A percentile compares a stretch with the other conserved stretches of the same genome.
Evolutionary conservation across 352 stramenopile species (phyloP).

Genomic region (Globisporangium echinulatum): DNA sequence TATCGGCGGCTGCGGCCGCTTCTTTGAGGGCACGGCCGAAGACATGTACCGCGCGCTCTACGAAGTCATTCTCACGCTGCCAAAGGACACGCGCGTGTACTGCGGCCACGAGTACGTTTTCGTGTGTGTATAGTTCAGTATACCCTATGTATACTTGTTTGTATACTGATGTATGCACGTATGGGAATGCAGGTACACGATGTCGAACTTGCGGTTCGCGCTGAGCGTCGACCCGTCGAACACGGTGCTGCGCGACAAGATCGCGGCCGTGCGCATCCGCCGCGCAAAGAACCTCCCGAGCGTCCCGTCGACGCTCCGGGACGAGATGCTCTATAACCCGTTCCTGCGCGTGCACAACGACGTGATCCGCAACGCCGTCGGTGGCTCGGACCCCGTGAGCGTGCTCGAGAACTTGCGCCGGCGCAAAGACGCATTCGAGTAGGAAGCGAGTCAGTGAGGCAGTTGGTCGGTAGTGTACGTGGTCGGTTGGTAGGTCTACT

Average conservation of each 20-base stretch:
- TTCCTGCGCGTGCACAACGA: slow-evolving; percentile 83
- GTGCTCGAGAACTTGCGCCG: slow-evolving; percentile 75
- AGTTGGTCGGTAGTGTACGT: no score
- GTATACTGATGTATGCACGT: no score
- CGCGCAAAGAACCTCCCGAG: slow-evolving; percentile 85
- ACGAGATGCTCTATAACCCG: slow-evolving; percentile 86
- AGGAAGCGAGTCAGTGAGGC: not conserved
- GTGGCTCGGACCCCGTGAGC: slow-evolving; percentile 66
- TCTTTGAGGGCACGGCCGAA: slow-evolving; percentile 86
- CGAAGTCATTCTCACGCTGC: slow-evolving; percentile 80
- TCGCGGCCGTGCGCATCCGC: slow-evolving; percentile 69
- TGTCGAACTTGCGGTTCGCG: slow-evolving; percentile 91
- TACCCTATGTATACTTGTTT: no score
- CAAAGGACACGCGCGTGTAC: slow-evolving; percentile 85
- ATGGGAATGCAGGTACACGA: slow-evolving; percentile 63
- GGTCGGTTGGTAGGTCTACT: no score
- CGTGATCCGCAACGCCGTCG: slow-evolving; percentile 75
- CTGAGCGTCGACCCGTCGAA: slow-evolving; percentile 92
- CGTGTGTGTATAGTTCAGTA: not conserved
- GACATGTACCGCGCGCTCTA: slow-evolving; percentile 88
- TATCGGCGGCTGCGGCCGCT: slow-evolving; percentile 72
- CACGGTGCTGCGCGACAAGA: slow-evolving; percentile 77
- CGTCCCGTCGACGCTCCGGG: slow-evolving; percentile 84
- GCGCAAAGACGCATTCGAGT: slow-evolving; percentile 75
- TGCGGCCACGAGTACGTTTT: slow-evolving; percentile 74